Evolutionary conservation across 164 flowering plant species (phyloP), one percentile per base, ranked within the genome.

Genomic region (Amborella trichopoda): DNA sequence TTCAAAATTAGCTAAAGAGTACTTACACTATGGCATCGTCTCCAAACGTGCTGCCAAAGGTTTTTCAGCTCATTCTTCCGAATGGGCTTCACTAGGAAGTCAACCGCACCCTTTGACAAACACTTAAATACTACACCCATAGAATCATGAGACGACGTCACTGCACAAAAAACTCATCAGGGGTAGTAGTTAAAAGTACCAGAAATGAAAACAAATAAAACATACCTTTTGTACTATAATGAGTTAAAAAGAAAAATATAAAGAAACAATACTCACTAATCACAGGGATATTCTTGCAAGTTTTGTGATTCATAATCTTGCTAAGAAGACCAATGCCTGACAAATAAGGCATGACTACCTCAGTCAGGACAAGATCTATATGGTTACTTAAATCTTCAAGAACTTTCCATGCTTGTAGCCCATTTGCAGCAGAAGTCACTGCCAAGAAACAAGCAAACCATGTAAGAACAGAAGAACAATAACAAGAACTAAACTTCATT

Each of bases 21-120:
- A 72, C 74, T 68, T 62, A 76, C 81, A 54, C 81, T 68, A 62
- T 73, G 76, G 49, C 81, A 70, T 70, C 72, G 66, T 50, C 78
- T 71, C 81, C 81, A 76, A 48, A 76, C 76, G 68, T 76, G 85
- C 63, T 76, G 86, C 86, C 86, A 79, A 46, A 79, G 81, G 38
- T 76, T 79, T 63, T 72, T 76, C 28, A 79, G 80, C 70, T 79
- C 86, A 68, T 79, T 79, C 60, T 79, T 79, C 28, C 81, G 69
- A 53, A 79, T 70, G 51, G 86, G 86, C 63, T 79, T 79, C 63
- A 74, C 76, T 50, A 76, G 55, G 55, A 76, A 79, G 65, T 79
- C 86, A 48, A 74, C 81, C 26, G 80, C 86, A 52, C 86, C 81
- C 59, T 67, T 74, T 52, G 86, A 79, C 48, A 79, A 50, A 53